Evolutionary conservation across 805 yeast species (phyloP), one percentile per base, ranked within the genome.

Genomic region (Yamadazyma tumulicola): DNA sequence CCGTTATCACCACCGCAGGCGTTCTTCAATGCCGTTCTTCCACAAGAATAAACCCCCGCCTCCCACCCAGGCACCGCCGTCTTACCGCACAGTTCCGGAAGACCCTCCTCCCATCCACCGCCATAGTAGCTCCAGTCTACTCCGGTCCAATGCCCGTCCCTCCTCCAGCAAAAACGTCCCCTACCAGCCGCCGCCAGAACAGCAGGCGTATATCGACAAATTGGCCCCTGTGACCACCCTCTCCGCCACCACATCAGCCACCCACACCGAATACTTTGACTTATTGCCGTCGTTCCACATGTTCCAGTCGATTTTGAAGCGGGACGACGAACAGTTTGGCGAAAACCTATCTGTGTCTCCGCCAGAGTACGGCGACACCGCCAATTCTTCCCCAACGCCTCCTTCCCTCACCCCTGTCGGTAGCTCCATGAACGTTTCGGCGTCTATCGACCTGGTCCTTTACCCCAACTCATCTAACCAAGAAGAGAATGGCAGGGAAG

Each of bases 221-320:
- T 38, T 57, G 14, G 22, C 44, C 8, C 19, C 13, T 14, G 41
- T 46, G 3, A 34, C 50, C 4, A 41, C 57, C 6, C 31, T 56
- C 5, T 47, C 55, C 1, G 47, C 57, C 5, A 39, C 49, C 2
- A 42, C 55, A 6, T 51, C 64, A 4, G 46, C 51, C 20, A 47
- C 64, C 1, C 62, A 58, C 30, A 60, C 67, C 2, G 62, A 61
- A 31, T 60, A 62, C 38, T 67, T 76, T 32, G 85, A 80, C 45
- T 72, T 80, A 2, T 52, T 81, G 22, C 88, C 86, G 0, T 77
- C 85, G 0, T 81, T 79, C 48, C 83, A 79, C 42, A 75, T 81
- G 79, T 79, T 77, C 47, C 78, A 75, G 45, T 69, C 72, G 46
- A 56, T 70, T 48, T 44, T 71, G 58, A 42, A 66, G 49, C 35